Base-by-base conservation (phyloP, 2,329 filamentous ascomycete genomes). In the Coniosporium tulheliwenetii region DNA sequence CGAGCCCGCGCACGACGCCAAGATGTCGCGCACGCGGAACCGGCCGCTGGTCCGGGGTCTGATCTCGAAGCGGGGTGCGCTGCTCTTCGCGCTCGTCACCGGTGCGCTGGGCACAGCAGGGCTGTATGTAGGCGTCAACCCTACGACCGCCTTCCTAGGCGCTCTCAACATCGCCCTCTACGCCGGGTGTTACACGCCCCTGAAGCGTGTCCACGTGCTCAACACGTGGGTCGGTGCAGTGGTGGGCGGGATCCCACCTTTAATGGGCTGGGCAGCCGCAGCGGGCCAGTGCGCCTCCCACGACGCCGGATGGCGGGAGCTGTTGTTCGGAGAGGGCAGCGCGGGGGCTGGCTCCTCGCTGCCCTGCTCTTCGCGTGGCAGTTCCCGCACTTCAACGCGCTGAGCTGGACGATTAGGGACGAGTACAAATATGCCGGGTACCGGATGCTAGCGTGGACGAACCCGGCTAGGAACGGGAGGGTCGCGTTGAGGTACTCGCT, bases 241-340 rank as follows among this genome's bases (percentile, higher is more conserved):
- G 0, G 85, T 98, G 0, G 91, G 91, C 45, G 87, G 81, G 1
- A 93, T 98, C 42, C 89, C 91, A 1, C 91, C 91, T 1, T 64
- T 98, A 30, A 98, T 98, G 91, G 91, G 91, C 48, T 98, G 91
- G 91, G 84, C 86, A 12, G 91, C 91, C 0, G 91, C 91, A 0
- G 87, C 86, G 0, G 87, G 86, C 39, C 85, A 95, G 59, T 81
- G 79, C 36, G 86, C 86, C 5, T 37, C 10, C 10, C 19, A 55
- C 5, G 42, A 34, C 30, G 59, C 57, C 3, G 79, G 76, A 9
- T 91, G 82, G 79, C 70, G 73, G 38, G 85, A 91, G 54, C 71
- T 93, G 33, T 66, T 93, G 0, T 74, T 93, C 42, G 79, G 83
- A 52, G 56, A 79, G 57, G 53, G 76, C 58, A 71, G 68, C 19